phyloP scores from a whole-genome alignment of 1,139 yeast genomes.

The Yamadazyma atlantica region DNA sequence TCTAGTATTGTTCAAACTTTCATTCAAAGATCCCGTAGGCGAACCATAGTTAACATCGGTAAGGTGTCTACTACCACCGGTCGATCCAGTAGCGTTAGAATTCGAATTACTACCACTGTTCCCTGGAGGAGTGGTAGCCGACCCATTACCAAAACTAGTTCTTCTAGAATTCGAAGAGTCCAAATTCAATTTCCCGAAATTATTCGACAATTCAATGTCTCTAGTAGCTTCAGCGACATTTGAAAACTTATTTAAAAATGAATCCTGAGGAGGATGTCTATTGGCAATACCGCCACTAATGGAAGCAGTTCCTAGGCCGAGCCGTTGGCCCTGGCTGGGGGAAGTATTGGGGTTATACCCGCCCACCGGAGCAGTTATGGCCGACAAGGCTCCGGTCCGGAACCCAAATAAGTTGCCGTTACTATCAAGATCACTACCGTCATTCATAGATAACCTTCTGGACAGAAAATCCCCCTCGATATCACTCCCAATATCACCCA shows the following conservation, averaged over 20 bases:
- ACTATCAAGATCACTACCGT: constrained; percentile 45
- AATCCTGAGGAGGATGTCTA: constrained; percentile 48
- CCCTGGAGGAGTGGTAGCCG: constrained; percentile 6
- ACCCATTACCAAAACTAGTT: constrained; percentile 43
- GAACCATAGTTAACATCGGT: constrained; percentile 20
- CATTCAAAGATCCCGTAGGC: constrained; percentile 53
- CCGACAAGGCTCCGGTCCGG: constrained; percentile 50
- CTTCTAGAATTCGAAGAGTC: constrained; percentile 39
- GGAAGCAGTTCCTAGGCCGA: constrained; percentile 59
- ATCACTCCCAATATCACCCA: no score
- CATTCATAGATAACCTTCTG: constrained; percentile 40
- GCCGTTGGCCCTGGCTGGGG: constrained; percentile 17
- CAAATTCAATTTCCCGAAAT: constrained; percentile 28
- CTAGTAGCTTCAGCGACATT: constrained; percentile 80
- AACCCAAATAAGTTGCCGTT: constrained; percentile 31
- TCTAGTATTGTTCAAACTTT: constrained; percentile 45
- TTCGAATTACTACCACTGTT: constrained; percentile 5
- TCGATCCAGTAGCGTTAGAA: constrained; percentile 3
- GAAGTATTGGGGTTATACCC: constrained; percentile 6
- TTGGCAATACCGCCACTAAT: constrained; percentile 58
- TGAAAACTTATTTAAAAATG: constrained; percentile 65
- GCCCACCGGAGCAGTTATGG: constrained; percentile 43
- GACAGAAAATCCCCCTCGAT: constrained; percentile 12
- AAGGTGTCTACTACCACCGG: constrained; percentile 10
- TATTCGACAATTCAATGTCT: constrained; percentile 57